Evolutionary conservation across 2,329 filamentous ascomycete species (phyloP).

Genomic region (Diaporthe citriasiana): DNA sequence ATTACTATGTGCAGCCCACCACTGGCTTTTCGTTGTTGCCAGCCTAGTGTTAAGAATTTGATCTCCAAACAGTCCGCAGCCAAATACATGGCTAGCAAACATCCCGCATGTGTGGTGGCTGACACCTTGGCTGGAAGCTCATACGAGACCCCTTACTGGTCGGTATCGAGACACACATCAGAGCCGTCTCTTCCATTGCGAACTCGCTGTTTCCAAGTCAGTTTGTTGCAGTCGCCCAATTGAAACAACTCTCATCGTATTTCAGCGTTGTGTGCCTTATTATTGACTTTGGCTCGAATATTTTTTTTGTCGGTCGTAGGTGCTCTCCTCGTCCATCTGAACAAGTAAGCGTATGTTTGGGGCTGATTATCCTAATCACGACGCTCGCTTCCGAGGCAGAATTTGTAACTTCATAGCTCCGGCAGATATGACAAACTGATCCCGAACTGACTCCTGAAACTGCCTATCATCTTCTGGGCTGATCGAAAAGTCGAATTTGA

Average conservation of each 20-base stretch:
- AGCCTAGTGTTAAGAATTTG: neutral
- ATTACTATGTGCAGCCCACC: neutral
- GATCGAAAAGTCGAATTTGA: conserved; percentile 22
- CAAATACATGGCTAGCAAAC: neutral
- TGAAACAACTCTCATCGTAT: neutral
- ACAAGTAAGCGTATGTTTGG: too few relatives aligned
- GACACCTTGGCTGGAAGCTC: neutral
- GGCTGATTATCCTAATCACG: neutral
- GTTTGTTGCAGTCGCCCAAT: neutral
- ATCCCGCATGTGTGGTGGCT: too few relatives aligned
- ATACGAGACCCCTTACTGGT: neutral
- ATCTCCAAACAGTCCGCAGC: neutral
- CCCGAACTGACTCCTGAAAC: neutral
- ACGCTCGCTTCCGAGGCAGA: neutral
- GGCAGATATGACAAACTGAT: neutral
- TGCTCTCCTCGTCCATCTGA: neutral
- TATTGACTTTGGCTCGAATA: neutral
- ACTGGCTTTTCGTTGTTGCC: neutral
- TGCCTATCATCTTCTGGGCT: neutral
- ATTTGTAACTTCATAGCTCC: conserved; percentile 13
- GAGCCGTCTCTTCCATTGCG: too few relatives aligned
- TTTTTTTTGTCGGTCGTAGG: too few relatives aligned
- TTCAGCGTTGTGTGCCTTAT: too few relatives aligned
- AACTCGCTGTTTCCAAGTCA: neutral
- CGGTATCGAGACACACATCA: neutral